Base-by-base conservation (phyloP, 1,139 yeast species). In the Taphrina pruni region DNA sequence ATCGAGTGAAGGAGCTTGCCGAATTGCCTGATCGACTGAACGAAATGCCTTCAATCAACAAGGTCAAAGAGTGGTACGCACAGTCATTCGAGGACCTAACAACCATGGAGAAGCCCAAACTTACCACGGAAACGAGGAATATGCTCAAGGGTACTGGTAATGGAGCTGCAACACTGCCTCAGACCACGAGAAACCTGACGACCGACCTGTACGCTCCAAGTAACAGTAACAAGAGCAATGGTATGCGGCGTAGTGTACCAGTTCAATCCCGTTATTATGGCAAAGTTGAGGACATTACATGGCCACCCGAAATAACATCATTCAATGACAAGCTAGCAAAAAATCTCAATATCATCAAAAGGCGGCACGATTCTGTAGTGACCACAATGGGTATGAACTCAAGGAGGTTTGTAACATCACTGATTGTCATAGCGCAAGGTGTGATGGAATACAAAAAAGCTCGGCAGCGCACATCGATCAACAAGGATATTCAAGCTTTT, bases 281-380 rank as follows among this genome's bases (percentile, higher is more conserved):
- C 11, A 81, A 86, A 1, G 86, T 90, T 60, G 89, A 84, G 52
- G 79, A 79, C 69, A 75, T 78, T n/a, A 77, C 78, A 48, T 88
- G 91, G 91, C 94, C 96, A 11, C 83, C 86, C 69, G 95, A 88
- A 76, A 89, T 90, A 26, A 84, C 85, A 74, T 87, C 86, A 71
- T 91, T 88, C 79, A 91, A 90, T 78, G 85, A 85, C 73, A 74
- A 77, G 32, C 93, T 90, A 14, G 86, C 87, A 67, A 87, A 87
- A 66, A 82, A 90, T 0, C 81, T 91, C 70, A 84, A 86, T 66
- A 85, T 84, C 73, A 91, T 91, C 77, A 91, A 91, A 76, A 85
- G 85, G 74, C 82, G 97, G 66, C 97, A 92, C 77, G 97, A 92
- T 79, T 96, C 97, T 1, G 93, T 96, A 0, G 97, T 92, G 12